A percentile compares a stretch with the other conserved stretches of the same genome.
Conservation (phyloP, 2,329 filamentous ascomycete genomes). For the Diaporthe sp. region DNA sequence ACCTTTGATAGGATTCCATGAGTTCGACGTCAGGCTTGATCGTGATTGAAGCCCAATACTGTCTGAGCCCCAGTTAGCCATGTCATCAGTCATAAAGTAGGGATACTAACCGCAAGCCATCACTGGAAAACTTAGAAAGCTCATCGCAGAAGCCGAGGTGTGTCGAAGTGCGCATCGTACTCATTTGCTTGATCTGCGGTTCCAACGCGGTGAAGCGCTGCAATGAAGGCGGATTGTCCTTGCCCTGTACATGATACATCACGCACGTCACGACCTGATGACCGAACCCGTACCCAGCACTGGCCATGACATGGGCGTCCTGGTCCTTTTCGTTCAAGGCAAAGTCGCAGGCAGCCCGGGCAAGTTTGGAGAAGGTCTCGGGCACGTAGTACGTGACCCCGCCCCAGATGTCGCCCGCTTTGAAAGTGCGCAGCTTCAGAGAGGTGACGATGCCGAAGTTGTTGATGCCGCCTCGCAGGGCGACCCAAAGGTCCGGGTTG, state of each 20-base stretch:
- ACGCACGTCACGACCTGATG: constrained; percentile 43
- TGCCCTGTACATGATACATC: constrained; percentile 44
- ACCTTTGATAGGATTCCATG: constrained; percentile 38
- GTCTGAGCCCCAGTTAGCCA: not conserved
- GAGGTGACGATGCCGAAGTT: constrained; percentile 54
- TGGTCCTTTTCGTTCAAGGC: constrained; percentile 41
- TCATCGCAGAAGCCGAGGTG: constrained; percentile 43
- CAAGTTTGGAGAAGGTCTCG: constrained; percentile 41
- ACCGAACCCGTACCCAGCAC: constrained; percentile 41
- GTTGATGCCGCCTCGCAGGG: constrained; percentile 60
- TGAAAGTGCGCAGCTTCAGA: constrained; percentile 43
- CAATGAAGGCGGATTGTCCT: constrained; percentile 43
- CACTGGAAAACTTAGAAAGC: constrained; percentile 26
- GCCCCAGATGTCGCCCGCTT: constrained; percentile 42
- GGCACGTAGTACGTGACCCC: constrained; percentile 42
- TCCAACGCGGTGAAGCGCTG: constrained; percentile 43
- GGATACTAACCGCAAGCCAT: not conserved
- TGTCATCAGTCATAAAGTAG: not conserved
- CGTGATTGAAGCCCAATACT: constrained; percentile 30
- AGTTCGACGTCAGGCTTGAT: constrained; percentile 35
- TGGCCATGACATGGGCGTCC: constrained; percentile 43
- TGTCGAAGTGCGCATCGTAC: constrained; percentile 42
- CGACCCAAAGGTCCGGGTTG: constrained; percentile 60
- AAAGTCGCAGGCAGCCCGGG: constrained; percentile 42
- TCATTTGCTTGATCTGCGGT: constrained; percentile 42